These are phyloP conservation scores for Pichia occidentalis DNA, from an alignment of 805 yeast species.

Conservation along the genomic window DNA sequence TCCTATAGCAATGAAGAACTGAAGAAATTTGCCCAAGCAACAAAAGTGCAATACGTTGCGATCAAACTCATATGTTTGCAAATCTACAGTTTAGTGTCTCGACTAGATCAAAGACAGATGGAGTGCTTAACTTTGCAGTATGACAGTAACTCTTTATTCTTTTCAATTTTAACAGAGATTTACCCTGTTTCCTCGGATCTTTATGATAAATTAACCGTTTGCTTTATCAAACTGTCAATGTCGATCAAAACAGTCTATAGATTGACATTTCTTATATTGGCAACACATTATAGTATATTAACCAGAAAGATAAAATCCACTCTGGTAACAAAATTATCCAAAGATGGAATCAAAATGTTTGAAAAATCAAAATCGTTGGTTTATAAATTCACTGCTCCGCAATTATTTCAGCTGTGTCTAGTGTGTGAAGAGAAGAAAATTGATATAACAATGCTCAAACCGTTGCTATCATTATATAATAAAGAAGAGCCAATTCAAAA, in stretches of 20 bases:
- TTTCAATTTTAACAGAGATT: background rate
- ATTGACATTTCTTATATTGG: slow-evolving; percentile 11
- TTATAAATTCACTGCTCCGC: slow-evolving; percentile 11
- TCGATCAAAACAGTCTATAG: slow-evolving; percentile 15
- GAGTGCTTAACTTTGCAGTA: background rate
- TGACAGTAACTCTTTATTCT: background rate
- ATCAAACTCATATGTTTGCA: background rate
- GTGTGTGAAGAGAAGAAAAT: background rate
- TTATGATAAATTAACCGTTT: slow-evolving; percentile 2
- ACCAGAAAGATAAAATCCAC: slow-evolving; percentile 5
- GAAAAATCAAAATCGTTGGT: slow-evolving; percentile 8
- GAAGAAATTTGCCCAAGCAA: too few relatives aligned
- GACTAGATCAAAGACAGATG: background rate
- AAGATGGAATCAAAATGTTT: slow-evolving; percentile 15
- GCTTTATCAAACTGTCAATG: slow-evolving; percentile 11
- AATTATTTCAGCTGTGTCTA: slow-evolving; percentile 1
- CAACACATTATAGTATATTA: slow-evolving; percentile 12
- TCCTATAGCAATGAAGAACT: too few relatives aligned
- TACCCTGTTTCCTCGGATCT: background rate
- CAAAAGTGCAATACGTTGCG: too few relatives aligned
- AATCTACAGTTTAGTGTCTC: background rate
- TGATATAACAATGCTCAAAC: background rate
- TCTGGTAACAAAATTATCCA: slow-evolving; percentile 4
- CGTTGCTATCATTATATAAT: background rate
- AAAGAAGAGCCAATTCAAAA: background rate